Evolutionary conservation across 2,329 filamentous ascomycete genomes (phyloP), one percentile per base, ranked within the genome.

Genomic region (Pseudopithomyces chartarum): DNA sequence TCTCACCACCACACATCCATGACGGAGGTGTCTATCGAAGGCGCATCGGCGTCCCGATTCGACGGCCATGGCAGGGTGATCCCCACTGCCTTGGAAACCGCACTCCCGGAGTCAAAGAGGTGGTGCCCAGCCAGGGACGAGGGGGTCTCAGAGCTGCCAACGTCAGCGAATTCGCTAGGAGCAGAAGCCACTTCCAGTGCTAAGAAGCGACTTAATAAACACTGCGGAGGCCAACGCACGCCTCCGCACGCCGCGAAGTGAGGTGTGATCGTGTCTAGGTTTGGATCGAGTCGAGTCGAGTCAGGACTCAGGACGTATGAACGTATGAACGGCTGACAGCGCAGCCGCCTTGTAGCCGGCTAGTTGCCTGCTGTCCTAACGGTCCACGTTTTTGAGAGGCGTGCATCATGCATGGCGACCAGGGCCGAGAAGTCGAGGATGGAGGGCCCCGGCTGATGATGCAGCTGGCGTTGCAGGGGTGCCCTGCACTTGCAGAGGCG

Each of bases 281-380:
- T 29, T 29, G 26, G 26, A 63, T 61, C 57, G 59, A 58, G 53
- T 57, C 58, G 51, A 59, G 59, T 40, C 69, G 69, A 70, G 64
- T 71, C 67, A 68, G 63, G 64, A 65, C n/a, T n/a, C n/a, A n/a
- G n/a, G n/a, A n/a, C n/a, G n/a, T n/a, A n/a, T n/a, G n/a, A n/a
- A n/a, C 72, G 71, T 71, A 72, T 73, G 61, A 71, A 67, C 61
- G 67, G 63, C 69, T 71, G 74, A 76, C 74, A 75, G 70, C 73
- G 68, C 70, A 76, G 66, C 70, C 57, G 56, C 50, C 63, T 56
- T 64, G 66, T 67, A 73, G 68, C 70, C 62, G 55, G 59, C 64
- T 58, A 66, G 67, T 68, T 69, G 69, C 62, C 57, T 57, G 57
- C 59, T 61, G 68, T 68, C 69, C 63, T 62, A 65, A 73, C 64